Conservation (phyloP, 2,329 filamentous ascomycete genomes). For the Pyrenochaeta sp. region DNA sequence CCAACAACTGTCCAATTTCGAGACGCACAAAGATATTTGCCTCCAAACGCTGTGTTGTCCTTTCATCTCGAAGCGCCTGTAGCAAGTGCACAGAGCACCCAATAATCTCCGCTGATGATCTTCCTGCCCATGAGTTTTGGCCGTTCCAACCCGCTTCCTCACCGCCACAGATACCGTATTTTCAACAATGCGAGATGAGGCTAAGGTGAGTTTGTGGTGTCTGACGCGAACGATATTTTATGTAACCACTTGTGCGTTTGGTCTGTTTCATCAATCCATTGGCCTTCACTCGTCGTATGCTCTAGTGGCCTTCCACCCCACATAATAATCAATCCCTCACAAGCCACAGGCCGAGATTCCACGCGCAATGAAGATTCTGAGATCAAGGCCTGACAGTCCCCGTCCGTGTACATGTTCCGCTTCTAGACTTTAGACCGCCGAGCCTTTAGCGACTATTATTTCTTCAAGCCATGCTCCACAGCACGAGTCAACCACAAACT, state of each 20-base stretch:
- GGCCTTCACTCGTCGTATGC: no score
- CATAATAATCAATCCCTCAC: slow-evolving; percentile 19
- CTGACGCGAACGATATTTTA: slow-evolving; percentile 6
- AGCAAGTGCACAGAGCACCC: slow-evolving; percentile 29
- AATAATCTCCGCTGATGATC: slow-evolving; percentile 29
- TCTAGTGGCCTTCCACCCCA: no score
- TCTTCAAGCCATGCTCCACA: slow-evolving; percentile 15
- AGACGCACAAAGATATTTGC: slow-evolving; percentile 16
- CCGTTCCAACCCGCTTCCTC: slow-evolving; percentile 26
- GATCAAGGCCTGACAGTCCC: slow-evolving; percentile 13
- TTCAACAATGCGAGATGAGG: no score
- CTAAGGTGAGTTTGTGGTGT: slow-evolving; percentile 2
- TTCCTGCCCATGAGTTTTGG: slow-evolving; percentile 26
- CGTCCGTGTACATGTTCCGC: slow-evolving; percentile 13
- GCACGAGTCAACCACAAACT: slow-evolving; percentile 13
- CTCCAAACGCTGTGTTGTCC: slow-evolving; percentile 11
- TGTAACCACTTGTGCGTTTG: slow-evolving; percentile 10
- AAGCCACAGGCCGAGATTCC: slow-evolving; percentile 5
- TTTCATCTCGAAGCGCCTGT: slow-evolving; percentile 29
- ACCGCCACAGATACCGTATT: slow-evolving; percentile 27
- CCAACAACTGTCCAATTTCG: slow-evolving; percentile 6
- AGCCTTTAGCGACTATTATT: slow-evolving; percentile 14
- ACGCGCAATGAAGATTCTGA: slow-evolving; percentile 5
- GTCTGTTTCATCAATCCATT: slow-evolving; percentile 17
- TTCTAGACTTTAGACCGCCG: slow-evolving; percentile 9